Percentiles rank a stretch among this genome's conserved stretches.
phyloP scores from a whole-genome alignment of 2,329 filamentous ascomycete species.

The Geosmithia morbida region DNA sequence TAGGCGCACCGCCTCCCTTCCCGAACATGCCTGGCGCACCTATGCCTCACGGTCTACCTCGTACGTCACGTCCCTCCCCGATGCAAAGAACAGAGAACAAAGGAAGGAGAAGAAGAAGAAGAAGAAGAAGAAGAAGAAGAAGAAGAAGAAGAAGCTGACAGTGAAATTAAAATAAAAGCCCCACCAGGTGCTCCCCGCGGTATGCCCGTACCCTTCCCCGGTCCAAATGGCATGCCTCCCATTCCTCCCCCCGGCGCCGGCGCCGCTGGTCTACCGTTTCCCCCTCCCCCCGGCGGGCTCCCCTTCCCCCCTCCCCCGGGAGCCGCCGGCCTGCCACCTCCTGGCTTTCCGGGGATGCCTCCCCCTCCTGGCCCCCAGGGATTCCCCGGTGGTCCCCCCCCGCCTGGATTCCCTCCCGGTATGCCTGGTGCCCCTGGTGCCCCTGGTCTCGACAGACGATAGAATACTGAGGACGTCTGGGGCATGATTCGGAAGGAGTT shows the following conservation, averaged over 20 bases:
- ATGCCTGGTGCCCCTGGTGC: slow-evolving; percentile 13
- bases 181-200: slow-evolving; percentile 34
- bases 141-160: no score
- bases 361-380: slow-evolving; percentile 25
- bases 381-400: slow-evolving; percentile 20
- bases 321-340: slow-evolving; percentile 16
- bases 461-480: slow-evolving; percentile 1
- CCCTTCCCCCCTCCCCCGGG: slow-evolving; percentile 12
- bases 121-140: no score
- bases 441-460: slow-evolving; percentile 21
- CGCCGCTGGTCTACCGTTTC: slow-evolving; percentile 7
- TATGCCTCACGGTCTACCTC: slow-evolving; percentile 29
- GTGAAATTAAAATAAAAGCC: slow-evolving; percentile 7
- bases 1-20: slow-evolving; percentile 42
- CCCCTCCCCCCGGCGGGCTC: slow-evolving; percentile 14
- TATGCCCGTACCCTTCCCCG: slow-evolving; percentile 6
- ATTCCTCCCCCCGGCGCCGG: slow-evolving; percentile 8
- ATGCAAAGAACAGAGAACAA: no score
- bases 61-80: slow-evolving; percentile 32
- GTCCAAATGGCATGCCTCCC: slow-evolving; percentile 4
- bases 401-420: slow-evolving; percentile 19
- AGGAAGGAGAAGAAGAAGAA: no score
- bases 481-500: no score
- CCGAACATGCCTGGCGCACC: slow-evolving; percentile 30
- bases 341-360: slow-evolving; percentile 24